Evolutionary conservation across 306 rosid genomes (phyloP), one percentile per base, ranked within the genome.

Genomic region (Sindora glabra): DNA sequence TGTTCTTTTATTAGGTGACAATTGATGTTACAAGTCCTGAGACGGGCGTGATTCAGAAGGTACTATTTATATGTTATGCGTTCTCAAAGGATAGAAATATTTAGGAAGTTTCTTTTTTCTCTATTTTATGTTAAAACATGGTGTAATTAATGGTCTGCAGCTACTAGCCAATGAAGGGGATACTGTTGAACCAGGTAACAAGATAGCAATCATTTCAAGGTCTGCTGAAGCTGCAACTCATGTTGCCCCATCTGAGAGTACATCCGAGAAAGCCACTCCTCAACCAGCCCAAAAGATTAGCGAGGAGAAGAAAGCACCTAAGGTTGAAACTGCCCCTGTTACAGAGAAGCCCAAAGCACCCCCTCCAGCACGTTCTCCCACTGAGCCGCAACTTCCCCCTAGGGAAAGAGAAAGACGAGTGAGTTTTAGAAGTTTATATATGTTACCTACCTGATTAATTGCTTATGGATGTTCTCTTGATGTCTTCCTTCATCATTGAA

Each of bases 1-100:
- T 71, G 5, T 36, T 75, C 27, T 62, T 59, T 64, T 53, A 23
- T 65, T 71, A 88, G 94, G 96, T 88, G 70, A 84, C 96, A 17
- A 82, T 88, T 63, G 96, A 88, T 74, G 89, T 88, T 76, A 23
- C 85, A 29, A 88, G 96, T 76, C 94, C 96, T 0, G 87, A 86
- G 72, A 72, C 89, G 13, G 92, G 96, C 46, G 80, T 88, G 65
- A 73, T 88, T 59, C 71, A 73, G n/a, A n/a, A n/a, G n/a, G n/a
- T n/a, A n/a, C n/a, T n/a, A n/a, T n/a, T n/a, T n/a, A n/a, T n/a
- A n/a, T n/a, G n/a, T n/a, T n/a, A n/a, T n/a, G n/a, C n/a, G n/a
- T n/a, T n/a, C n/a, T n/a, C n/a, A n/a, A n/a, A n/a, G n/a, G n/a
- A n/a, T n/a, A n/a, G n/a, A n/a, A n/a, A n/a, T n/a, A n/a, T n/a